Evolutionary conservation across 139 green algal genomes (phyloP).

Genomic region (Micractinium conductrix): DNA sequence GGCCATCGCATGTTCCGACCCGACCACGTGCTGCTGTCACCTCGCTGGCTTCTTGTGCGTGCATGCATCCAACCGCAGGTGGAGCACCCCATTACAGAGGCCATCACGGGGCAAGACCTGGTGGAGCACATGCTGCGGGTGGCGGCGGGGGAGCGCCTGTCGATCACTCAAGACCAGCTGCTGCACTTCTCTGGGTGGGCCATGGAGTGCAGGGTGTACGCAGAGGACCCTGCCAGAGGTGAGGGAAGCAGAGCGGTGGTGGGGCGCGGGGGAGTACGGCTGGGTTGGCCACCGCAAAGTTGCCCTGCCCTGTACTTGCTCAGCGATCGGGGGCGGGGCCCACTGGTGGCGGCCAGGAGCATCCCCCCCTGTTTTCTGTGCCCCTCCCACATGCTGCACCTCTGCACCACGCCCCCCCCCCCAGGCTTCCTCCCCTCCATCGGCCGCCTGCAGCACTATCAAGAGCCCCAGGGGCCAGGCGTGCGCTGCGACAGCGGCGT

Average conservation of each 20-base stretch:
- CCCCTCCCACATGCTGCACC: neutral
- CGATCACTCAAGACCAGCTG: constrained; percentile 45
- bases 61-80: no score
- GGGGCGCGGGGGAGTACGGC: neutral
- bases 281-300: neutral
- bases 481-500: constrained; percentile 82
- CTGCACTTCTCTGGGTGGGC: constrained; percentile 50
- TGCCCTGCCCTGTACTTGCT: neutral
- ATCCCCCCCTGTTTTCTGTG: neutral
- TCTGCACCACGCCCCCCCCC: no score
- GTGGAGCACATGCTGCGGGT: constrained; percentile 58
- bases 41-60: no score
- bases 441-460: constrained; percentile 65
- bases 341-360: no score
- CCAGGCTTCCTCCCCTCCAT: constrained; percentile 48
- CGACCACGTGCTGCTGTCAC: no score
- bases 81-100: constrained; percentile 55
- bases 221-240: constrained; percentile 38
- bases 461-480: constrained; percentile 34
- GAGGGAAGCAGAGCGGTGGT: neutral
- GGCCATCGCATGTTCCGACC: no score
- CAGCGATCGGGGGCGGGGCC: no score
- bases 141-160: constrained; percentile 45
- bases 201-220: constrained; percentile 67
- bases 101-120: constrained; percentile 46